Conservation (phyloP, 306 rosid species). For the Gleditsia sinensis region DNA sequence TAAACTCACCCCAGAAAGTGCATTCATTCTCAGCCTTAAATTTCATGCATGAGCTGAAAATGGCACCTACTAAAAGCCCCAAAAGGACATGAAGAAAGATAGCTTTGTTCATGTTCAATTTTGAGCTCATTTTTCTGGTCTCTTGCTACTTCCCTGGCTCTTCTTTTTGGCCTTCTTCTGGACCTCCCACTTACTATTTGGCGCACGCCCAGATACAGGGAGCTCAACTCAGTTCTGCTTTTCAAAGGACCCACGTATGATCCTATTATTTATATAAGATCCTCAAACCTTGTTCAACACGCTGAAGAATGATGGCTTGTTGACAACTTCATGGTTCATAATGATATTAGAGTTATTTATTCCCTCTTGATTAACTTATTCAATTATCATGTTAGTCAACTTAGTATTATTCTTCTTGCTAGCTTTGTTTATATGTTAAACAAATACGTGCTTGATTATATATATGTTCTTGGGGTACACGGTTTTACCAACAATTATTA, state of each 20-base stretch:
- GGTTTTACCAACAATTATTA: not conserved
- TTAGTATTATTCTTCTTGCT: not conserved
- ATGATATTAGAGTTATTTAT: not conserved
- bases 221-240: not conserved
- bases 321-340: conserved; percentile 7
- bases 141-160: too few species aligned
- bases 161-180: not conserved
- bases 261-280: not conserved
- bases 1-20: conserved; percentile 31
- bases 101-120: conserved; percentile 20
- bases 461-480: conserved; percentile 21
- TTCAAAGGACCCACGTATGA: not conserved
- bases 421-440: not conserved
- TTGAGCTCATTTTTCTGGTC: not conserved
- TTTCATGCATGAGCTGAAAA: conserved; percentile 34
- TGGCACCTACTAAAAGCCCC: conserved; percentile 32
- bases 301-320: not conserved
- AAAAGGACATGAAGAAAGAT: conserved; percentile 32
- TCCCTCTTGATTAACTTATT: not conserved
- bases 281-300: conserved; percentile 18
- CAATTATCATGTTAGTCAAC: conserved; percentile 32
- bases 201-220: too few species aligned
- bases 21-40: conserved; percentile 8
- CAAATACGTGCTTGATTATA: not conserved
- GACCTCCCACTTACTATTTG: too few species aligned